These are phyloP conservation scores for Tolypocladium inflatum DNA, from an alignment of 2,329 filamentous ascomycete species.

Conservation along the genomic window DNA sequence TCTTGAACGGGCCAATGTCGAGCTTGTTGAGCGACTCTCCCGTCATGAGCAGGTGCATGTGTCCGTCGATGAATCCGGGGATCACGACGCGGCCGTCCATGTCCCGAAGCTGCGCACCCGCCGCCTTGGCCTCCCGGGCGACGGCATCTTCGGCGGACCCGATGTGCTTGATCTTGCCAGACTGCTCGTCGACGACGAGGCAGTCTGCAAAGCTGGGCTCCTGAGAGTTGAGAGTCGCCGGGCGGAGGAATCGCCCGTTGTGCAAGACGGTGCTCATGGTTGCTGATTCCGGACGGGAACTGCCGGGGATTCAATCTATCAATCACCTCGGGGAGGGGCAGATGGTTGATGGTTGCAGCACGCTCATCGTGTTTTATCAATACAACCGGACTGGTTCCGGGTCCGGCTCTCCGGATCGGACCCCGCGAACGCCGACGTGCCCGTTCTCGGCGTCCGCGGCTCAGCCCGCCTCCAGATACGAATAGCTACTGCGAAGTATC, in stretches of 20 bases:
- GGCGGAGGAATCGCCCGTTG: neutral
- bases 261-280: neutral
- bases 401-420: neutral
- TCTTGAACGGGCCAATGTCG: neutral
- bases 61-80: slow-evolving; percentile 33
- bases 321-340: neutral
- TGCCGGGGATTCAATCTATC: neutral
- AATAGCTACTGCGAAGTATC: too few relatives aligned
- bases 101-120: slow-evolving; percentile 2
- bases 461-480: neutral
- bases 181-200: neutral
- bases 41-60: slow-evolving; percentile 33
- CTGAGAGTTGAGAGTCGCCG: neutral
- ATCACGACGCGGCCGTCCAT: slow-evolving; percentile 11
- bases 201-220: neutral
- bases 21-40: slow-evolving; percentile 11
- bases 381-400: neutral
- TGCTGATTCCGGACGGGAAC: neutral
- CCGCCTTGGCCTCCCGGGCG: neutral
- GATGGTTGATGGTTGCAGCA: neutral
- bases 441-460: neutral
- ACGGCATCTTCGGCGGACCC: neutral
- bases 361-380: neutral
- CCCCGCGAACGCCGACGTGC: neutral
- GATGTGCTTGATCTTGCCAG: neutral